These are phyloP conservation scores for Leccinum angustisporum DNA, from an alignment of 1,284 basidiomycete species.

Conservation along the genomic window DNA sequence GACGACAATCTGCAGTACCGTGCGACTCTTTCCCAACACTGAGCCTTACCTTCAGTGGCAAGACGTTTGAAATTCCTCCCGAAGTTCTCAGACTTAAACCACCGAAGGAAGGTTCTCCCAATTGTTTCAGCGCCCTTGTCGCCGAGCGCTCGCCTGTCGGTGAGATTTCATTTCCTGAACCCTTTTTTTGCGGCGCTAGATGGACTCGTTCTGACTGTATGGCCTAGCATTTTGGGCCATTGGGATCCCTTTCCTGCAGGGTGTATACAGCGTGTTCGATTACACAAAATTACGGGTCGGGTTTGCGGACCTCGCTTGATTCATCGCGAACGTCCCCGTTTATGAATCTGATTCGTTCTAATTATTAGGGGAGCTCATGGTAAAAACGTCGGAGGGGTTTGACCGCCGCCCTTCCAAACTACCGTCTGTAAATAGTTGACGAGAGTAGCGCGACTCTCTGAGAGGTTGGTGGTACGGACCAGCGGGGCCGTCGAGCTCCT, in stretches of 20 bases:
- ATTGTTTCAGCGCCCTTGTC: not conserved
- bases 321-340: not conserved
- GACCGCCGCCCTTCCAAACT: not conserved
- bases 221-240: not conserved
- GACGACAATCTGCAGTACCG: not conserved
- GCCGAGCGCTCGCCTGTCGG: not conserved
- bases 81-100: not conserved
- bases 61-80: not conserved
- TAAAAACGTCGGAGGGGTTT: not conserved
- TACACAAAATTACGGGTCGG: not conserved
- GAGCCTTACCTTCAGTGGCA: not conserved
- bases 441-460: not conserved
- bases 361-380: not conserved
- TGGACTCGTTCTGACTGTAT: not conserved
- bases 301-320: not conserved
- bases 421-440: too few species aligned
- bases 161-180: not conserved
- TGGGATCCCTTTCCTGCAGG: not conserved
- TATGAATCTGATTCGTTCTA: not conserved
- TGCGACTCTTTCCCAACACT: not conserved
- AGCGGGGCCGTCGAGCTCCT: not conserved
- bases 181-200: not conserved
- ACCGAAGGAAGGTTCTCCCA: not conserved
- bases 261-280: not conserved
- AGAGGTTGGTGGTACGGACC: not conserved